These are phyloP conservation scores for Calonectria henricotiae DNA, from an alignment of 2,329 filamentous ascomycete genomes.

Conservation along the genomic window DNA sequence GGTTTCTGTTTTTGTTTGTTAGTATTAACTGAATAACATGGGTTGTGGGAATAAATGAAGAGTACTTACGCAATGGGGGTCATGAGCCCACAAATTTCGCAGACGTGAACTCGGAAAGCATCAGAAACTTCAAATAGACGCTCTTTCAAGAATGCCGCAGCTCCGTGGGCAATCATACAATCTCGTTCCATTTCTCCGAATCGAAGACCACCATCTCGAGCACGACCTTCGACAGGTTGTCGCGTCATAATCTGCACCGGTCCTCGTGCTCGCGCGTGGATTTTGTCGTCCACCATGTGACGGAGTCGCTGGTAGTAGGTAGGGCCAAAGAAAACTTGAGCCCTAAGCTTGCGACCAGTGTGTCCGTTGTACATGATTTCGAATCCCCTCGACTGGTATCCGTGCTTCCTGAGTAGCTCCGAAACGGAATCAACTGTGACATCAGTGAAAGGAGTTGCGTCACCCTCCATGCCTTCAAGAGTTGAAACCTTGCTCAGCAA, in stretches of 20 bases:
- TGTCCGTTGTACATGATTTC: constrained; percentile 99
- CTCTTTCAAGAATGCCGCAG: constrained; percentile 97
- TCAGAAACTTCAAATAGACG: constrained; percentile 97
- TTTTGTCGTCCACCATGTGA: constrained; percentile 99
- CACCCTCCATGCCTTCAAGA: constrained; percentile 94
- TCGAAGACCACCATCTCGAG: constrained; percentile 95
- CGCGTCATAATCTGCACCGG: constrained; percentile 97
- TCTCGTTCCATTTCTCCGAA: constrained; percentile 99
- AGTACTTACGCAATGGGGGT: constrained; percentile 95
- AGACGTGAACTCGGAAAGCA: constrained; percentile 97
- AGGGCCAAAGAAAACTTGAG: constrained; percentile 96
- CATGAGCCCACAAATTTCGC: constrained; percentile 99
- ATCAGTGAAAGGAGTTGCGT: constrained; percentile 97
- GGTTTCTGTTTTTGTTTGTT: constrained; percentile 74
- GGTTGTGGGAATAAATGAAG: background rate
- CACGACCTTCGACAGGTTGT: constrained; percentile 98
- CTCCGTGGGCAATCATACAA: constrained; percentile 99
- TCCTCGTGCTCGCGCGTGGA: constrained; percentile 97
- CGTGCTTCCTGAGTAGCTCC: constrained; percentile 86
- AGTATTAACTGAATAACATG: constrained; percentile 47
- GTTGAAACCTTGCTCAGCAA: constrained; percentile 96
- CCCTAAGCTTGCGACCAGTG: constrained; percentile 92
- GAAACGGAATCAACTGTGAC: constrained; percentile 97
- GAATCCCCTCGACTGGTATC: constrained; percentile 97
- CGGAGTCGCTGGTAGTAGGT: constrained; percentile 99